Conservation (phyloP, 768 basidiomycete genomes). For the Pleurotus sapidus region DNA sequence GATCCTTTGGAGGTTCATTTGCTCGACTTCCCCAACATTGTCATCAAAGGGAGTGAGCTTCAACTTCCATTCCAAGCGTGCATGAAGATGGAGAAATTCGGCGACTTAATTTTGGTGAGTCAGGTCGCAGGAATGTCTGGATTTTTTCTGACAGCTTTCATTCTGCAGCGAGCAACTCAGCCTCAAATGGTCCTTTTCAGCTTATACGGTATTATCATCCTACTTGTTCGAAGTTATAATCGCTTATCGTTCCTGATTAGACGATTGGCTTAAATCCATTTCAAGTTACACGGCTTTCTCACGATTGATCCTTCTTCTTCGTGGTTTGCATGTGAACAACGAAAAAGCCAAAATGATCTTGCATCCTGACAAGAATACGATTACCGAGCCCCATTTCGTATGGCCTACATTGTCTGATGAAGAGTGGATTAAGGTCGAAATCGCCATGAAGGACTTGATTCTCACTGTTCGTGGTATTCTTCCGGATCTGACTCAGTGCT, state of each 20-base stretch:
- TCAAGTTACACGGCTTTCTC: slow-evolving; percentile 99
- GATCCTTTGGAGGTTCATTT: slow-evolving; percentile 97
- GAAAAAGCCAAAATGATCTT: slow-evolving; percentile 99
- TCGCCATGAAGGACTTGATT: slow-evolving; percentile 97
- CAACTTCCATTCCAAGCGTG: slow-evolving; percentile 99
- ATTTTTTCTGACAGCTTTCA: slow-evolving; percentile 8
- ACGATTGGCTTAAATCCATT: slow-evolving; percentile 99
- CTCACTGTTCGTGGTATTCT: slow-evolving; percentile 55
- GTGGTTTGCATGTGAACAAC: slow-evolving; percentile 97
- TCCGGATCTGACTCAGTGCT: slow-evolving; percentile 14
- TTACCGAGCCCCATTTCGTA: slow-evolving; percentile 96
- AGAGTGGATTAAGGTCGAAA: slow-evolving; percentile 99
- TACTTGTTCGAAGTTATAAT: neutral
- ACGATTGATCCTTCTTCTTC: slow-evolving; percentile 92
- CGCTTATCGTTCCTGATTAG: slow-evolving; percentile 31
- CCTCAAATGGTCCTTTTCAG: slow-evolving; percentile 99
- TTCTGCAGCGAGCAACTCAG: slow-evolving; percentile 81
- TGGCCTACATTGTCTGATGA: slow-evolving; percentile 94
- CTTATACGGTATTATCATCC: slow-evolving; percentile 66
- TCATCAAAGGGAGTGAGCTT: slow-evolving; percentile 98
- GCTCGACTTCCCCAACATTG: slow-evolving; percentile 99
- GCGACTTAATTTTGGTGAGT: slow-evolving; percentile 86
- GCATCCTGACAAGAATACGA: slow-evolving; percentile 94
- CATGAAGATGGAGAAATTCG: slow-evolving; percentile 99
- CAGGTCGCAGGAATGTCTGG: neutral